Percentiles rank a stretch among this genome's conserved stretches.
Conservation (phyloP, 768 basidiomycete species). For the Aureoboletus auriporus region DNA sequence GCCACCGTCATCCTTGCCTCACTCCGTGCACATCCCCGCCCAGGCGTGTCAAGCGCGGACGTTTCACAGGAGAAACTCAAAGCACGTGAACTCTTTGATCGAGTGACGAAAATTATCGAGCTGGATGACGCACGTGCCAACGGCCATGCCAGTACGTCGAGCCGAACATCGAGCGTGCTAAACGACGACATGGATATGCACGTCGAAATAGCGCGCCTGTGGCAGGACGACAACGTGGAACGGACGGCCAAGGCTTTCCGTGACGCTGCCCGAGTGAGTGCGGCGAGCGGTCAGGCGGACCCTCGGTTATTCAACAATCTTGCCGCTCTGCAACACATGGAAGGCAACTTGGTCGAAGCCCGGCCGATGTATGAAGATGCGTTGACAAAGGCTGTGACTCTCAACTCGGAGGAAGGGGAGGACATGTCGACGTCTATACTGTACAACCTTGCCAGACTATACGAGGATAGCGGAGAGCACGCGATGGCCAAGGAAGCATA, state of each 20-base stretch:
- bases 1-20: slow-evolving; percentile 88
- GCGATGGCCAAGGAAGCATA: slow-evolving; percentile 81
- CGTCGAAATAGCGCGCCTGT: slow-evolving; percentile 84
- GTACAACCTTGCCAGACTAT: slow-evolving; percentile 89
- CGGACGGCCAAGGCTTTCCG: slow-evolving; percentile 69
- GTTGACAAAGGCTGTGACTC: slow-evolving; percentile 50
- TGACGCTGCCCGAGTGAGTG: slow-evolving; percentile 66
- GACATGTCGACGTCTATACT: slow-evolving; percentile 76
- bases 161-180: slow-evolving; percentile 48
- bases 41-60: slow-evolving; percentile 74
- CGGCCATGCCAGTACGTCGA: slow-evolving; percentile 31
- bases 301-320: slow-evolving; percentile 80
- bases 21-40: slow-evolving; percentile 77
- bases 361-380: slow-evolving; percentile 69
- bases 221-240: slow-evolving; percentile 78
- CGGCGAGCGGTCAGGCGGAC: slow-evolving; percentile 46
- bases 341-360: slow-evolving; percentile 55
- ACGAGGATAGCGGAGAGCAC: slow-evolving; percentile 79
- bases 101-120: slow-evolving; percentile 63
- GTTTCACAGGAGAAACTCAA: slow-evolving; percentile 62
- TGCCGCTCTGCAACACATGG: slow-evolving; percentile 69
- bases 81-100: slow-evolving; percentile 82
- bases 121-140: slow-evolving; percentile 51
- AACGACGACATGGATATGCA: slow-evolving; percentile 84
- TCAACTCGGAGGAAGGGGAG: slow-evolving; percentile 51